Percentiles rank a stretch among this genome's conserved stretches.
These are phyloP conservation scores for Botryotinia calthae DNA, from an alignment of 2,329 filamentous ascomycete species.

Conservation along the genomic window DNA sequence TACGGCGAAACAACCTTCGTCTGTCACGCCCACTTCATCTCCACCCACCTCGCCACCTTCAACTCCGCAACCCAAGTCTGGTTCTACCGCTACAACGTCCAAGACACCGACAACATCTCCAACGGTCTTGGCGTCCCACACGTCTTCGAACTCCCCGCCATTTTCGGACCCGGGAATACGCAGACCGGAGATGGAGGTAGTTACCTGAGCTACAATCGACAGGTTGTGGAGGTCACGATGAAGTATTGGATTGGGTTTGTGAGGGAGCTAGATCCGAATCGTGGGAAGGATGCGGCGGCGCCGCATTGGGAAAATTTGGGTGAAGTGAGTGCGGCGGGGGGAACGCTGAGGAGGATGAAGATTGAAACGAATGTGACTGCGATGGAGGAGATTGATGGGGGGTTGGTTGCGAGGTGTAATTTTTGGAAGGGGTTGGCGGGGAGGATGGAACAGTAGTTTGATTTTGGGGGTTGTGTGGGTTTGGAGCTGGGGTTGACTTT, in stretches of 20 bases:
- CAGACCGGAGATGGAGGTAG: constrained; percentile 36
- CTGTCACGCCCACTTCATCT: constrained; percentile 46
- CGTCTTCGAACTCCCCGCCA: constrained; percentile 39
- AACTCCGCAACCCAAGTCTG: constrained; percentile 42
- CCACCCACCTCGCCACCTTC: constrained; percentile 36
- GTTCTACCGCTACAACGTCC: constrained; percentile 50
- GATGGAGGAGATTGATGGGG: not conserved
- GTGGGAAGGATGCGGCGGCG: constrained; percentile 33
- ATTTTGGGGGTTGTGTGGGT: not conserved
- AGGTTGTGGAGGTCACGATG: constrained; percentile 40
- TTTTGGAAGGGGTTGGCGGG: not conserved
- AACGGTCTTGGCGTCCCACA: constrained; percentile 42
- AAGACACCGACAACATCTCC: constrained; percentile 40
- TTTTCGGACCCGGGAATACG: constrained; percentile 41
- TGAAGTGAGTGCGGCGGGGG: constrained; percentile 20
- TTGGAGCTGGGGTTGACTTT: not conserved
- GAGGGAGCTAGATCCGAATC: constrained; percentile 42
- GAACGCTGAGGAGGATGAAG: constrained; percentile 27
- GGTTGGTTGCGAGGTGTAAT: not conserved
- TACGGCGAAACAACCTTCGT: constrained; percentile 50
- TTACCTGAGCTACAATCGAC: constrained; percentile 37
- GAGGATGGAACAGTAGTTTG: constrained; percentile 6
- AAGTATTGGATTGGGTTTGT: constrained; percentile 48
- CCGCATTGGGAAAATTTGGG: constrained; percentile 37
- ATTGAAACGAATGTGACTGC: constrained; percentile 29